Evolutionary conservation across 2,329 filamentous ascomycete genomes (phyloP), one percentile per base, ranked within the genome.

Genomic region (Nemania abortiva): DNA sequence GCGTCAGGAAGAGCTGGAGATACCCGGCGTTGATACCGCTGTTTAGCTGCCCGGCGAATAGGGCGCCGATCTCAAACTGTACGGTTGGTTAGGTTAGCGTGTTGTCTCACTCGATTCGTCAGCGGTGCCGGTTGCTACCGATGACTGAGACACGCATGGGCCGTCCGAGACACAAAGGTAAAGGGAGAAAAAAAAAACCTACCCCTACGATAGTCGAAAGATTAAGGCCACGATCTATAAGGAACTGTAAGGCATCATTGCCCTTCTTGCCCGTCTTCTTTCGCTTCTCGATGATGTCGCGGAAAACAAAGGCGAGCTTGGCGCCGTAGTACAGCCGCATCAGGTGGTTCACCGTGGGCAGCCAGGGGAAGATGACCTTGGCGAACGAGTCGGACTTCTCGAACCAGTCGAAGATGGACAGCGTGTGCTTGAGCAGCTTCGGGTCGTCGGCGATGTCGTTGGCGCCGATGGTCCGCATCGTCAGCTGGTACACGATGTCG

Each of bases 1-100:
- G 66, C 63, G 85, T 76, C 62, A 90, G 80, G 80, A 86, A 82
- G 75, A 83, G 69, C 69, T 89, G 75, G 69, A 88, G 78, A 82
- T 84, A 88, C 1, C 84, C 83, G 0, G 85, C 84, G 70, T 87
- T 88, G 74, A 87, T 83, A 47, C 86, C 86, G 27, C 80, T 86
- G 77, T 89, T 89, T n/a, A 88, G 71, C 39, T 86, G 79, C n/a
- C 87, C 87, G 1, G 87, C 87, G 73, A 87, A 88, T 2, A 90
- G 77, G 0, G 85, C 79, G 13, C 83, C 83, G n/a, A 89, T 78
- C 39, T 87, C 80, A 75, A 88, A 87, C 79, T 84, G 70, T 18
- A 24, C 20, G 47, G 18, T 2, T 54, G 47, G 63, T 72, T 34
- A 70, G 65, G 50, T 52, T 66, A 13, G 15, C 4, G 18, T 29